phyloP scores from a whole-genome alignment of 441 rosid species.

The Theobroma grandiflorum region DNA sequence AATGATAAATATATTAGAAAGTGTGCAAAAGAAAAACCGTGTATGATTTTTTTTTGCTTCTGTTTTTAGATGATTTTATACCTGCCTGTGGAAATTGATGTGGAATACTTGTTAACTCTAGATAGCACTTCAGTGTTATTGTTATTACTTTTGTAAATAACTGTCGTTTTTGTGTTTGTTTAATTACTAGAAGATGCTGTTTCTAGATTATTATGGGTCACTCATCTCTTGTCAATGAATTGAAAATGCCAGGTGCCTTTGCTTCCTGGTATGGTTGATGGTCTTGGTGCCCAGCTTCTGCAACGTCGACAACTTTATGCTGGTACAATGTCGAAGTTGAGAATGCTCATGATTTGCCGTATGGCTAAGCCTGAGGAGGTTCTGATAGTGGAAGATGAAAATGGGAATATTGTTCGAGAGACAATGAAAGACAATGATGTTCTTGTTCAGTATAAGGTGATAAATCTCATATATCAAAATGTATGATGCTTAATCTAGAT shows the following conservation, averaged over 20 bases:
- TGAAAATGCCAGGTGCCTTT: slow-evolving; percentile 67
- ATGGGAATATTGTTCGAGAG: slow-evolving; percentile 99
- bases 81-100: not conserved
- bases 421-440: slow-evolving; percentile 99
- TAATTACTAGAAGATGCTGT: slow-evolving; percentile 1
- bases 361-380: slow-evolving; percentile 99
- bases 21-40: not conserved
- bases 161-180: slow-evolving; percentile 16
- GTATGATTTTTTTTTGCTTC: not conserved
- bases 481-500: not conserved
- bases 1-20: not conserved
- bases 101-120: slow-evolving; percentile 13
- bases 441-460: slow-evolving; percentile 98
- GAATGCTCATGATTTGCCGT: slow-evolving; percentile 97
- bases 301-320: slow-evolving; percentile 96
- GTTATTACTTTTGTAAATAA: not conserved
- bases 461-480: slow-evolving; percentile 10
- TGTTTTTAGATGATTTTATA: not conserved
- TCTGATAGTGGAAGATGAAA: slow-evolving; percentile 99
- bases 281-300: slow-evolving; percentile 79
- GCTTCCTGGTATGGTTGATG: slow-evolving; percentile 86
- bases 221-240: slow-evolving; percentile 33
- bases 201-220: slow-evolving; percentile 17
- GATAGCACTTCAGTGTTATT: not conserved
- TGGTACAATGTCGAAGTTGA: slow-evolving; percentile 88